Conservation (phyloP, 2,329 filamentous ascomycete species). For the Stachybotrys chartarum region DNA sequence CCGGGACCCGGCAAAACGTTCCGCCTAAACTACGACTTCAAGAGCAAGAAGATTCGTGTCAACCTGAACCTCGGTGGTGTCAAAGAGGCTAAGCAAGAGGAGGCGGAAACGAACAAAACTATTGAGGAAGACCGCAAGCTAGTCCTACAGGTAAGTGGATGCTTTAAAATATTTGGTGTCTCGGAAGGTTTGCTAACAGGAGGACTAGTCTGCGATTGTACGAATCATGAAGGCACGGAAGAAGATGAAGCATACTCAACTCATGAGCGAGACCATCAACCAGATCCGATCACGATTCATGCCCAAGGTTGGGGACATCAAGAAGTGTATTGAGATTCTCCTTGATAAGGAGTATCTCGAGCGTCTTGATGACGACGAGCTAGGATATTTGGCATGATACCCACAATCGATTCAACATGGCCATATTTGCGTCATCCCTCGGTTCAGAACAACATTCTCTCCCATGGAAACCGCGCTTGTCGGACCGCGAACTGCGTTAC, state of each 20-base stretch:
- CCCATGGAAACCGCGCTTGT: neutral
- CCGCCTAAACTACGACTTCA: constrained; percentile 87
- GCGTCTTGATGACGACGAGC: constrained; percentile 86
- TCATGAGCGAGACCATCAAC: constrained; percentile 91
- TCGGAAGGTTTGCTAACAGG: constrained; percentile 13
- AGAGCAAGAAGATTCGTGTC: constrained; percentile 96
- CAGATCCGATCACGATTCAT: constrained; percentile 92
- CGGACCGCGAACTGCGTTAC: too few relatives aligned
- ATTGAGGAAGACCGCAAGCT: constrained; percentile 98
- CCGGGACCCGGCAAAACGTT: constrained; percentile 73
- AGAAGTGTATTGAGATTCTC: constrained; percentile 98
- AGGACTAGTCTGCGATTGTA: constrained; percentile 81
- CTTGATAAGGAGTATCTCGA: constrained; percentile 99
- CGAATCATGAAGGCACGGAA: constrained; percentile 99
- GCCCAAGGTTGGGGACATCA: constrained; percentile 91
- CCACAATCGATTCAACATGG: neutral
- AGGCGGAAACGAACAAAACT: constrained; percentile 96
- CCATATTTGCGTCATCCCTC: neutral
- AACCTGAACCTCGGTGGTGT: constrained; percentile 95
- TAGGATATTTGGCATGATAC: constrained; percentile 81
- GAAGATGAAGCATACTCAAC: constrained; percentile 94
- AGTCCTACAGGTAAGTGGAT: constrained; percentile 85
- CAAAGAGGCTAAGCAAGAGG: constrained; percentile 92
- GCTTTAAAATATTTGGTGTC: constrained; percentile 17
- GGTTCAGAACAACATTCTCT: neutral